These are phyloP conservation scores for Hyaloperonospora arabidopsidis DNA, from an alignment of 352 stramenopile genomes.

Conservation along the genomic window DNA sequence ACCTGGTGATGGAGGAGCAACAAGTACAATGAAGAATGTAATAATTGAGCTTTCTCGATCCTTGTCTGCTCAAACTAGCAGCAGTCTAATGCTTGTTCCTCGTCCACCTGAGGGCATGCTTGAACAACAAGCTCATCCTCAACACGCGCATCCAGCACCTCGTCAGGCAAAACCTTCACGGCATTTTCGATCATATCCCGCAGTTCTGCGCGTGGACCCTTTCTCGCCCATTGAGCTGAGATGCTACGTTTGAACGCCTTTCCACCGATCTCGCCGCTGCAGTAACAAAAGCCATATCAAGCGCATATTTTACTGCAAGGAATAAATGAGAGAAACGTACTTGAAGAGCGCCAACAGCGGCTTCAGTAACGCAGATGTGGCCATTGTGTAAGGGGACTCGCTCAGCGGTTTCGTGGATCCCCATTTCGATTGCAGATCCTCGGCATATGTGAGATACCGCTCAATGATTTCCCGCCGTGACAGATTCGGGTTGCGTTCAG, in stretches of 20 bases:
- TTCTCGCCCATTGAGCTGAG: conserved; percentile 54
- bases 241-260: conserved; percentile 81
- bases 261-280: conserved; percentile 62
- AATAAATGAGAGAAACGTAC: conserved; percentile 28
- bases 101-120: background rate
- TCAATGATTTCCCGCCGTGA: conserved; percentile 81
- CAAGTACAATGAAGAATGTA: conserved; percentile 9
- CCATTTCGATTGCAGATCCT: conserved; percentile 70
- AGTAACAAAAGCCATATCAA: background rate
- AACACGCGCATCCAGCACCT: conserved; percentile 60
- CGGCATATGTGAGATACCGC: conserved; percentile 82
- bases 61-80: conserved; percentile 7
- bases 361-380: conserved; percentile 72
- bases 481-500: conserved; percentile 62
- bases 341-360: conserved; percentile 71
- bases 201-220: conserved; percentile 52
- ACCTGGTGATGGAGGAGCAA: conserved; percentile 20
- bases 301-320: background rate
- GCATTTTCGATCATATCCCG: conserved; percentile 69
- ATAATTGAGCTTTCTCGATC: no score
- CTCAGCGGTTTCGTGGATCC: conserved; percentile 38
- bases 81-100: conserved; percentile 7
- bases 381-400: conserved; percentile 60
- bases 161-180: conserved; percentile 55
- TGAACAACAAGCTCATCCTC: conserved; percentile 47